Conservation (phyloP, 331 rosid species). For the Malus hybrid region DNA sequence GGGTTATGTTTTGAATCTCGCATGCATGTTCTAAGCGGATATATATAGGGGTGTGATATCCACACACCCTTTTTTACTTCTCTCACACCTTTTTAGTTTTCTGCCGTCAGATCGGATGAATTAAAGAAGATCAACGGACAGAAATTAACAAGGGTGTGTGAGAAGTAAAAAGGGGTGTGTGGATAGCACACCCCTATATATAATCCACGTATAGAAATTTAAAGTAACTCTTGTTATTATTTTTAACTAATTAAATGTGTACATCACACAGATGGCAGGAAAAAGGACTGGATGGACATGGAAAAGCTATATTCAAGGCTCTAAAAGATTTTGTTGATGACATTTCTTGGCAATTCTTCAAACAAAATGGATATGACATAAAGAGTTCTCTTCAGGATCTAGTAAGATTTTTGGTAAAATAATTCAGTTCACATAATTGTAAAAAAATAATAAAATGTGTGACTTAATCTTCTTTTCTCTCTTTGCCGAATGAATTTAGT, state of each 20-base stretch:
- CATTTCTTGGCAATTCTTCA: background rate
- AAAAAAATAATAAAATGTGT: background rate
- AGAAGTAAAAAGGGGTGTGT: background rate
- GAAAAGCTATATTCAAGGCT: constrained; percentile 9
- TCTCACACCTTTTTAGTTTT: too few relatives aligned
- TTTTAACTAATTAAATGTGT: background rate
- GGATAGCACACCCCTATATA: background rate
- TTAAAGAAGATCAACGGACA: too few relatives aligned
- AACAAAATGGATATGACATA: constrained; percentile 4
- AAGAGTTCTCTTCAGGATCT: background rate
- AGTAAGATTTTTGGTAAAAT: background rate
- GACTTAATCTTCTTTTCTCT: background rate
- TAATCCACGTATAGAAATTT: background rate
- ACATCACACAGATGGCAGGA: background rate
- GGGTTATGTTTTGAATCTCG: background rate
- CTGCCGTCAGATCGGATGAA: too few relatives aligned
- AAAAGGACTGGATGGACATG: background rate
- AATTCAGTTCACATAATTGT: background rate
- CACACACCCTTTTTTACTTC: background rate
- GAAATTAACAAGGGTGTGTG: too few relatives aligned
- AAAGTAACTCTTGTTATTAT: background rate
- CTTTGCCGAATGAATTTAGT: background rate
- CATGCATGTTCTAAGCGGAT: too few relatives aligned
- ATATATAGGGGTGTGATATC: background rate
- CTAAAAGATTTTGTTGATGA: constrained; percentile 7